phyloP scores from a whole-genome alignment of 2,329 filamentous ascomycete genomes.

The Tolypocladium cylindrosporum region DNA sequence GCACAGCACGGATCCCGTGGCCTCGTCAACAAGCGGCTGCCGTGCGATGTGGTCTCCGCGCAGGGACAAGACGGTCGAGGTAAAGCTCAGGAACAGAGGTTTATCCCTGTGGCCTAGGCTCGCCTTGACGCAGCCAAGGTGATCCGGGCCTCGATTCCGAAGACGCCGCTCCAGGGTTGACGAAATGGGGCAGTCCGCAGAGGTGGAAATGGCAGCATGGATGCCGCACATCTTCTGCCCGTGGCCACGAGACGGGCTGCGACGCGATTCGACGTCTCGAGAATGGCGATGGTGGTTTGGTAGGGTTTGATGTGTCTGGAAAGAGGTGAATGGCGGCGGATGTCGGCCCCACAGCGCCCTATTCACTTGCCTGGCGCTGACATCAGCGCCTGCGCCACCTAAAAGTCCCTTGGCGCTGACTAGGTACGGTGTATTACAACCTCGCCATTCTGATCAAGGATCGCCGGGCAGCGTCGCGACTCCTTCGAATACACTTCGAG shows the following conservation, averaged over 20 bases:
- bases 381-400: not conserved
- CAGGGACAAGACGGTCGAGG: conserved; percentile 84
- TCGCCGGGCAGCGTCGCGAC: not conserved
- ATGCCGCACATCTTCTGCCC: conserved; percentile 48
- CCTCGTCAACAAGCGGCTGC: conserved; percentile 60
- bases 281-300: not conserved
- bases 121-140: conserved; percentile 34
- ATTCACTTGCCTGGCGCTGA: not conserved
- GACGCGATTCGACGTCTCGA: conserved; percentile 5
- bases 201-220: conserved; percentile 36
- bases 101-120: conserved; percentile 13
- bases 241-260: not conserved
- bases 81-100: conserved; percentile 47
- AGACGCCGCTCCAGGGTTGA: conserved; percentile 34
- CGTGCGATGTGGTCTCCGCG: conserved; percentile 60
- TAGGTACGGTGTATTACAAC: not conserved
- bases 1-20: conserved; percentile 61
- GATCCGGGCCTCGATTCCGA: conserved; percentile 49
- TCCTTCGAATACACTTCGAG: not conserved
- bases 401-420: not conserved
- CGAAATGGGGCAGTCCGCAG: conserved; percentile 15
- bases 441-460: not conserved
- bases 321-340: not conserved
- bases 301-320: not conserved
- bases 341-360: not conserved